A percentile compares a stretch with the other conserved stretches of the same genome.
phyloP scores from a whole-genome alignment of 768 basidiomycete genomes.

The Termitomyces sp. region DNA sequence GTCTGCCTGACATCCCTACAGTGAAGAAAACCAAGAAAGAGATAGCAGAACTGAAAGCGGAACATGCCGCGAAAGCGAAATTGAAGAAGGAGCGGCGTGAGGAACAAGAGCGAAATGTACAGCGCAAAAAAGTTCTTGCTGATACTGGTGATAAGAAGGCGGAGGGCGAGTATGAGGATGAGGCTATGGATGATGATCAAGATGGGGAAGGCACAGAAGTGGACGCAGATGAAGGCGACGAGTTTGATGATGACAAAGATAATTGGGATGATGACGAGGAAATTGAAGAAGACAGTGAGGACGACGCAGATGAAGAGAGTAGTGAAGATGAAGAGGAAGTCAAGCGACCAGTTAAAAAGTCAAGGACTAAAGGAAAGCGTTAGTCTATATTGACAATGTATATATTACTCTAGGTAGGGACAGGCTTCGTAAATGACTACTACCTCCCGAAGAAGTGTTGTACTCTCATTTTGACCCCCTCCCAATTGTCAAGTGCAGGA shows the following conservation, averaged over 20 bases:
- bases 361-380: slow-evolving; percentile 42
- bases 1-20: slow-evolving; percentile 23
- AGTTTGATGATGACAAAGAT: slow-evolving; percentile 27
- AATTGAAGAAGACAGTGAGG: slow-evolving; percentile 36
- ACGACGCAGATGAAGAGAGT: slow-evolving; percentile 26
- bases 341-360: slow-evolving; percentile 47
- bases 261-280: slow-evolving; percentile 60
- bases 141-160: slow-evolving; percentile 14
- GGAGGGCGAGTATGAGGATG: slow-evolving; percentile 25
- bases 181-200: slow-evolving; percentile 20
- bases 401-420: slow-evolving; percentile 2
- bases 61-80: slow-evolving; percentile 73
- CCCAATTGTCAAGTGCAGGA: slow-evolving; percentile 92
- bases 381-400: slow-evolving; percentile 17
- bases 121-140: slow-evolving; percentile 59
- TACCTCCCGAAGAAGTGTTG: slow-evolving; percentile 43
- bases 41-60: slow-evolving; percentile 54
- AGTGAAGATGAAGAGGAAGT: slow-evolving; percentile 43
- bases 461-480: slow-evolving; percentile 81
- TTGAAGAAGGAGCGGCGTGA: slow-evolving; percentile 72
- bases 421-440: slow-evolving; percentile 1
- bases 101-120: slow-evolving; percentile 90
- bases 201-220: slow-evolving; percentile 33
- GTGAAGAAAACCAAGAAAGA: slow-evolving; percentile 90
- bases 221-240: slow-evolving; percentile 33